Percentiles rank a stretch among this genome's conserved stretches.
These are phyloP conservation scores for Phylloporus arenicola DNA, from an alignment of 768 basidiomycete genomes.

Conservation along the genomic window DNA sequence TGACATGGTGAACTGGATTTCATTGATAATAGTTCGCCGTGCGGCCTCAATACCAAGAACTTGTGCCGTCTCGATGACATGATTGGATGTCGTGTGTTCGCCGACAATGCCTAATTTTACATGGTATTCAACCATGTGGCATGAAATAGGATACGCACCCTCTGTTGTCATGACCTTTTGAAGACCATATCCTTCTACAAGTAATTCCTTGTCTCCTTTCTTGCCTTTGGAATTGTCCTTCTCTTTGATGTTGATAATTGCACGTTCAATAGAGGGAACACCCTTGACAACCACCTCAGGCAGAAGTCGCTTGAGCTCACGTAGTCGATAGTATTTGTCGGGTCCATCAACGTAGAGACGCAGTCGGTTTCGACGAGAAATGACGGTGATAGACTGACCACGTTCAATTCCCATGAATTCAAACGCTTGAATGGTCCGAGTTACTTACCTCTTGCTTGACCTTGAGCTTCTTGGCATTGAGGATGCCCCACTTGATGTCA, in stretches of 20 bases:
- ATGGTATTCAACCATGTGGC: not conserved
- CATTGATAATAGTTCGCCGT: slow-evolving; percentile 87
- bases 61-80: slow-evolving; percentile 91
- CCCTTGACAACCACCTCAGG: slow-evolving; percentile 93
- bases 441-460: slow-evolving; percentile 72
- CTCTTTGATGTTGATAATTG: slow-evolving; percentile 94
- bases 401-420: not conserved
- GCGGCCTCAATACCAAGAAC: slow-evolving; percentile 99
- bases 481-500: slow-evolving; percentile 89
- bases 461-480: slow-evolving; percentile 83
- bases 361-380: slow-evolving; percentile 67
- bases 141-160: slow-evolving; percentile 43
- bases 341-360: slow-evolving; percentile 74
- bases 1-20: slow-evolving; percentile 96
- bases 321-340: slow-evolving; percentile 78
- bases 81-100: slow-evolving; percentile 88
- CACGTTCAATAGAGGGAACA: slow-evolving; percentile 79
- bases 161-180: slow-evolving; percentile 97
- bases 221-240: slow-evolving; percentile 73
- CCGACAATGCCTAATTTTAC: slow-evolving; percentile 74
- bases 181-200: slow-evolving; percentile 96
- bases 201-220: slow-evolving; percentile 84
- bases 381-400: slow-evolving; percentile 65
- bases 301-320: slow-evolving; percentile 80
- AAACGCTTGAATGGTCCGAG: not conserved